These are phyloP conservation scores for Chlamydomonas sphaeroides DNA, from an alignment of 139 green algal genomes.

Conservation along the genomic window DNA sequence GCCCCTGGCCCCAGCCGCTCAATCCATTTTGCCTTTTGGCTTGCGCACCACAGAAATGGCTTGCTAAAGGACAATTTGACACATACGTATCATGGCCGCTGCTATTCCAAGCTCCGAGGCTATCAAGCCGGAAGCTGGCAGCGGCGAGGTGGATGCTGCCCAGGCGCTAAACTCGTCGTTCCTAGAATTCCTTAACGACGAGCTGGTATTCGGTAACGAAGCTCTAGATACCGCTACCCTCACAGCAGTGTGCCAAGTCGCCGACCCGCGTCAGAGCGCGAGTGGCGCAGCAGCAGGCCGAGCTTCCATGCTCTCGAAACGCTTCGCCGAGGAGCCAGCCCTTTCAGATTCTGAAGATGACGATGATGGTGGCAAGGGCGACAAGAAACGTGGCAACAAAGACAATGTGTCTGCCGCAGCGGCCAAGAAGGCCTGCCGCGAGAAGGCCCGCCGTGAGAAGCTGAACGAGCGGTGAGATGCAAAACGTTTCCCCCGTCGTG, in stretches of 20 bases:
- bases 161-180: not conserved
- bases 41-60: too few species aligned
- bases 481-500: not conserved
- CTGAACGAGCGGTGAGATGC: constrained; percentile 75
- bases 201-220: constrained; percentile 26
- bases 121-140: too few species aligned
- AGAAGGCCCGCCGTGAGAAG: constrained; percentile 78
- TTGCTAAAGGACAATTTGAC: too few species aligned
- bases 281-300: too few species aligned
- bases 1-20: too few species aligned
- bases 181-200: constrained; percentile 39
- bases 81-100: too few species aligned
- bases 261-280: not conserved
- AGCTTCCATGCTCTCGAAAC: too few species aligned
- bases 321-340: constrained; percentile 1
- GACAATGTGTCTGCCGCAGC: constrained; percentile 45
- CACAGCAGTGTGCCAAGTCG: constrained; percentile 20
- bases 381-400: constrained; percentile 27
- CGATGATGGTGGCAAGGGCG: constrained; percentile 11
- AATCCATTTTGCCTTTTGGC: too few species aligned
- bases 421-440: constrained; percentile 73
- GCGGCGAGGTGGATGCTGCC: too few species aligned
- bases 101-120: too few species aligned
- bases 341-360: constrained; percentile 40
- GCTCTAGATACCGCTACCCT: constrained; percentile 25